Conservation (phyloP, 306 rosid species). For the Quercus wislizeni region DNA sequence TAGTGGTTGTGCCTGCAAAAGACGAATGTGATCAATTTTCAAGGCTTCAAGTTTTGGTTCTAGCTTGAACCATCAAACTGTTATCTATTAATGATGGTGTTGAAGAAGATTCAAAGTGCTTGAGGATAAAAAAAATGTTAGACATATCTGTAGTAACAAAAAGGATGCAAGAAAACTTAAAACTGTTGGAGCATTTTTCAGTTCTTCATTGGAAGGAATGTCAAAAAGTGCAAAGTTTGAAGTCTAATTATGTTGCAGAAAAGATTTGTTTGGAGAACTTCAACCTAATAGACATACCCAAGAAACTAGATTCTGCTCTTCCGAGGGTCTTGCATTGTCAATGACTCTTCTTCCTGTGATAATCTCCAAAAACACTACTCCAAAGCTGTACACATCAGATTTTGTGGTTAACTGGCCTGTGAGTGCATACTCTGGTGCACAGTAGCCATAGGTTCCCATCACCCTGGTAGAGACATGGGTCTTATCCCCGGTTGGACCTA, state of each 20-base stretch:
- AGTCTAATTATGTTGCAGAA: background rate
- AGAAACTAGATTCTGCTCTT: constrained; percentile 64
- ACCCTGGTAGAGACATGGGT: constrained; percentile 91
- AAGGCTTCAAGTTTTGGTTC: background rate
- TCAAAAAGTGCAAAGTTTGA: background rate
- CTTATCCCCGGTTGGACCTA: constrained; percentile 91
- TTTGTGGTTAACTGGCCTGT: constrained; percentile 75
- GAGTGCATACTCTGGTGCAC: constrained; percentile 91
- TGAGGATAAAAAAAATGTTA: too few species aligned
- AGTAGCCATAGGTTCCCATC: constrained; percentile 96
- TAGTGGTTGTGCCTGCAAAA: constrained; percentile 76
- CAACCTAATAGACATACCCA: constrained; percentile 58
- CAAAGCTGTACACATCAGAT: constrained; percentile 88
- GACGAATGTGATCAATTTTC: background rate
- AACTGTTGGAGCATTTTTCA: too few species aligned
- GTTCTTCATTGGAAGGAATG: too few species aligned
- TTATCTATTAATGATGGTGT: too few species aligned
- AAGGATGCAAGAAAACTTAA: too few species aligned
- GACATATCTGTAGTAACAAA: too few species aligned
- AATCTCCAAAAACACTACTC: constrained; percentile 83
- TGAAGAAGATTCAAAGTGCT: too few species aligned
- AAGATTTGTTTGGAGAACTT: background rate
- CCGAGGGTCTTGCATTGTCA: constrained; percentile 60
- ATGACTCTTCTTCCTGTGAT: constrained; percentile 85
- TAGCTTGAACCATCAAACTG: too few species aligned